phyloP scores from a whole-genome alignment of 2,329 filamentous ascomycete genomes.

The Conoideocrella luteorostrata region DNA sequence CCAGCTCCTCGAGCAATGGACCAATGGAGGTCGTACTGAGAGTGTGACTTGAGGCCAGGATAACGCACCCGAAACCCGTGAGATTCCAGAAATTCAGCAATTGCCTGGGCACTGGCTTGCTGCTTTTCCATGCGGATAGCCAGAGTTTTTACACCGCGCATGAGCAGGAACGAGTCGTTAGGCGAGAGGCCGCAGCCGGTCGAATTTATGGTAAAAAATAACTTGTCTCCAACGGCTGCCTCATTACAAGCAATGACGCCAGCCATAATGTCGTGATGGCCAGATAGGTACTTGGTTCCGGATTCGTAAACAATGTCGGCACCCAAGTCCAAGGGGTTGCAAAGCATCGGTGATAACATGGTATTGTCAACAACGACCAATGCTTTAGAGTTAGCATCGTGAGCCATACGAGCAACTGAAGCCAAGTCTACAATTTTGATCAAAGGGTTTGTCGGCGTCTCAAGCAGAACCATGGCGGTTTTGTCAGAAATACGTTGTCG shows the following conservation, averaged over 20 bases:
- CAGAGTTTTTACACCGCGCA: constrained; percentile 92
- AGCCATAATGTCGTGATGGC: constrained; percentile 98
- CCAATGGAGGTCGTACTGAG: constrained; percentile 94
- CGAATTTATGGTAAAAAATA: constrained; percentile 96
- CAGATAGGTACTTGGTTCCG: constrained; percentile 95
- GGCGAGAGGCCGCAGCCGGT: constrained; percentile 91
- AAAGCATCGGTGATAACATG: constrained; percentile 93
- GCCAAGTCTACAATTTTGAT: constrained; percentile 97
- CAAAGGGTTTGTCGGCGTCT: constrained; percentile 93
- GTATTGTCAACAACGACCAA: constrained; percentile 96
- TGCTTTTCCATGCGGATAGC: constrained; percentile 99
- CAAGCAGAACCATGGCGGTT: constrained; percentile 91
- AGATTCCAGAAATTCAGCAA: constrained; percentile 85
- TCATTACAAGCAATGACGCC: constrained; percentile 93
- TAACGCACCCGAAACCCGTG: constrained; percentile 94
- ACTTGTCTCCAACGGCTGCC: constrained; percentile 69
- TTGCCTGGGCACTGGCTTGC: constrained; percentile 82
- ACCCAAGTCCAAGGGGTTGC: constrained; percentile 88
- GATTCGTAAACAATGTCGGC: constrained; percentile 97
- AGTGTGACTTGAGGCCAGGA: constrained; percentile 87
- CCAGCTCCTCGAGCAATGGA: constrained; percentile 91
- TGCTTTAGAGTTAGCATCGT: constrained; percentile 69
- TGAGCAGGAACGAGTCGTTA: constrained; percentile 92
- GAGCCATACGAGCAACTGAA: constrained; percentile 67
- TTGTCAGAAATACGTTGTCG: constrained; percentile 63